Evolutionary conservation across 2,329 filamentous ascomycete genomes (phyloP).

Genomic region (Fusarium praegraminearum): DNA sequence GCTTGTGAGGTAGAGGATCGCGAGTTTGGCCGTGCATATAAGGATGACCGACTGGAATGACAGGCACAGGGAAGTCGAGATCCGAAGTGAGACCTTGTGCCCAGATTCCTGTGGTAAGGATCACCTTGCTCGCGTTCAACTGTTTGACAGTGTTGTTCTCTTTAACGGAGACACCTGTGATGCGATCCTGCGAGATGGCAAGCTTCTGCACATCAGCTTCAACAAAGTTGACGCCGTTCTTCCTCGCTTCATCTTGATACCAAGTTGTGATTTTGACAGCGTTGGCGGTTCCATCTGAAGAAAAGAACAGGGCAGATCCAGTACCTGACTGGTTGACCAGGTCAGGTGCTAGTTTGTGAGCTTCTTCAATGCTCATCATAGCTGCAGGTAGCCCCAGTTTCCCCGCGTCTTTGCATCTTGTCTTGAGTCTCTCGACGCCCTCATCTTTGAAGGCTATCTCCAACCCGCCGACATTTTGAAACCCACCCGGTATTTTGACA

Average conservation of each 20-base stretch:
- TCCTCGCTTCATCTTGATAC: constrained; percentile 32
- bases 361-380: constrained; percentile 25
- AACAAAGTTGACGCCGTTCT: constrained; percentile 20
- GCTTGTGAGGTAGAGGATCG: neutral
- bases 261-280: constrained; percentile 28
- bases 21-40: constrained; percentile 32
- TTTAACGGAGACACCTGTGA: constrained; percentile 21
- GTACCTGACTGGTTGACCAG: constrained; percentile 21
- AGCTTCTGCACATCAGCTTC: constrained; percentile 32
- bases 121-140: constrained; percentile 34
- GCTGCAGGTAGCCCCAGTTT: constrained; percentile 21
- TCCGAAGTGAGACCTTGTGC: constrained; percentile 33
- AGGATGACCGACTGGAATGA: constrained; percentile 42
- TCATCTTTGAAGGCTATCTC: constrained; percentile 35
- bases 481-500: constrained; percentile 37
- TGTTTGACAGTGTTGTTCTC: neutral
- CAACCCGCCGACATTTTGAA: constrained; percentile 37
- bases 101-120: constrained; percentile 44
- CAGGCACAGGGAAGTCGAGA: constrained; percentile 35
- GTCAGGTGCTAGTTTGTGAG: constrained; percentile 28
- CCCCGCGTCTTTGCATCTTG: constrained; percentile 16
- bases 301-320: constrained; percentile 33
- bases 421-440: constrained; percentile 18
- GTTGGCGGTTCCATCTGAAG: constrained; percentile 40
- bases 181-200: neutral